Percentiles rank a stretch among this genome's conserved stretches.
phyloP scores from a whole-genome alignment of 495 filamentous ascomycete species.

The Lindgomyces ingoldianus region DNA sequence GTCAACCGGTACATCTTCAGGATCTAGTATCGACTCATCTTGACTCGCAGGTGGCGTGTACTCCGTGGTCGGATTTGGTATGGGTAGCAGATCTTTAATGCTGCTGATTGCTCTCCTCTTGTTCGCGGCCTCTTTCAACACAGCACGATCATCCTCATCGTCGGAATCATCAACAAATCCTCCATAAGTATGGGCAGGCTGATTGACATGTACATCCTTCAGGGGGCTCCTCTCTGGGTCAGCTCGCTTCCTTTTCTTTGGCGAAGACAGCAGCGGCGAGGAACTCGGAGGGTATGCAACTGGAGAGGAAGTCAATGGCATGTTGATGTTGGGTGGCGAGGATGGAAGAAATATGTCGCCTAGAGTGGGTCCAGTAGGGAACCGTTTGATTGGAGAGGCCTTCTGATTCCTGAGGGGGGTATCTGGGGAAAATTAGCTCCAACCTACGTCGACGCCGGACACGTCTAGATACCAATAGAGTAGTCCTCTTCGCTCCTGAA shows the following conservation, averaged over 20 bases:
- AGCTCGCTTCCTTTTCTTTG: slow-evolving; percentile 37
- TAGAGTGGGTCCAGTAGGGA: slow-evolving; percentile 10
- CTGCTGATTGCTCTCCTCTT: slow-evolving; percentile 30
- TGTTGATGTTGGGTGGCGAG: slow-evolving; percentile 51
- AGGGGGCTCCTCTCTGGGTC: slow-evolving; percentile 34
- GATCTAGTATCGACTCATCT: slow-evolving; percentile 14
- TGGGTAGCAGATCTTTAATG: slow-evolving; percentile 1
- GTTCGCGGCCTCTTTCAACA: slow-evolving; percentile 19
- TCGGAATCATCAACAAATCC: slow-evolving; percentile 41
- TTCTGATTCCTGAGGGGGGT: slow-evolving; percentile 17
- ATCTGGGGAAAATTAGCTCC: slow-evolving; percentile 24
- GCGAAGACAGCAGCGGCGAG: slow-evolving; percentile 47
- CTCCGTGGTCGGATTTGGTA: slow-evolving; percentile 6
- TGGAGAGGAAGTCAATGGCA: slow-evolving; percentile 66
- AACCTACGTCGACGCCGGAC: not conserved
- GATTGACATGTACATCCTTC: slow-evolving; percentile 34
- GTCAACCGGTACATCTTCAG: slow-evolving; percentile 6
- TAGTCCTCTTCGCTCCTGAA: slow-evolving; percentile 65
- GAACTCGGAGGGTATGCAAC: slow-evolving; percentile 59
- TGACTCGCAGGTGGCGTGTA: slow-evolving; percentile 31
- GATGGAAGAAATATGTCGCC: slow-evolving; percentile 25
- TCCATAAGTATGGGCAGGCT: slow-evolving; percentile 12
- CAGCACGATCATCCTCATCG: slow-evolving; percentile 37
- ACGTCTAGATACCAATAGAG: slow-evolving; percentile 45
- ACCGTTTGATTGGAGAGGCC: not conserved